Conservation (phyloP, 2,329 filamentous ascomycete species). For the Nannizziopsis barbatae region DNA sequence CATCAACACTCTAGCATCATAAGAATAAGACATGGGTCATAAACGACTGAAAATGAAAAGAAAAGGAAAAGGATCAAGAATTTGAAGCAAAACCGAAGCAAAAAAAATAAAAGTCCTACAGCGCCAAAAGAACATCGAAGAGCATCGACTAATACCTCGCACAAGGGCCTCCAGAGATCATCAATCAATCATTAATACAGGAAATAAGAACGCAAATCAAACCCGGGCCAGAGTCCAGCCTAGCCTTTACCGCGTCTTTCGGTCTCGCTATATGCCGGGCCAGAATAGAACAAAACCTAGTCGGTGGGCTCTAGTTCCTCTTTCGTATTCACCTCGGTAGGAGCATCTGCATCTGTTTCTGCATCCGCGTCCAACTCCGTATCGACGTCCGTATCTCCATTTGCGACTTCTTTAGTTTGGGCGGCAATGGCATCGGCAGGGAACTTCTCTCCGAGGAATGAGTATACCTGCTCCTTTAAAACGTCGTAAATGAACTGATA, state of each 20-base stretch:
- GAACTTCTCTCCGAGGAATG: not conserved
- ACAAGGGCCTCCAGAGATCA: constrained; percentile 5
- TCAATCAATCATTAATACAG: constrained; percentile 8
- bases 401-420: too few species aligned
- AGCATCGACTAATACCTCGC: not conserved
- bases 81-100: too few species aligned
- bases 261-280: too few species aligned
- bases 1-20: not conserved
- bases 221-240: not conserved
- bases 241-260: too few species aligned
- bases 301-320: constrained; percentile 26
- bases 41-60: not conserved
- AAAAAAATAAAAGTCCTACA: not conserved
- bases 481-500: constrained; percentile 84
- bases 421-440: not conserved
- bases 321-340: constrained; percentile 25
- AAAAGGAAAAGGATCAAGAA: not conserved
- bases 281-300: not conserved
- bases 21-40: not conserved
- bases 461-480: constrained; percentile 47
- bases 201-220: not conserved
- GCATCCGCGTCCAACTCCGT: constrained; percentile 24
- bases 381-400: too few species aligned
- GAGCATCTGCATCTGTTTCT: constrained; percentile 24
- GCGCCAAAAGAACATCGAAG: not conserved